Percentiles rank a stretch among this genome's conserved stretches.
Conservation (phyloP, 495 filamentous ascomycete species). For the Penicillium mononematosum region DNA sequence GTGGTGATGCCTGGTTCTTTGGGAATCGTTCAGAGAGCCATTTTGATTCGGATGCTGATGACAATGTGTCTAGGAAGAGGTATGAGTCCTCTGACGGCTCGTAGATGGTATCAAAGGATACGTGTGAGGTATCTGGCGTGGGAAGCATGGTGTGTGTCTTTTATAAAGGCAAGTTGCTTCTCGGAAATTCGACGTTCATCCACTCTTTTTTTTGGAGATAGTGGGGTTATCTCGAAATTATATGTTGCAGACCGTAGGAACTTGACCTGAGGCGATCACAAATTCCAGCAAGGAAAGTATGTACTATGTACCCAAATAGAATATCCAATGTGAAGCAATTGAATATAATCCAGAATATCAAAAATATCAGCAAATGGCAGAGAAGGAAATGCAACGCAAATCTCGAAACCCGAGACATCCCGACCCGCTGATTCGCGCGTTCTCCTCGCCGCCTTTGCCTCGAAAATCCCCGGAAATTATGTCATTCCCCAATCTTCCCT, state of each 20-base stretch:
- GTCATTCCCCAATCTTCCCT: conserved; percentile 21
- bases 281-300: not conserved
- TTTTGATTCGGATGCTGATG: conserved; percentile 63
- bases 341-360: not conserved
- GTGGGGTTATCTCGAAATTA: conserved; percentile 6
- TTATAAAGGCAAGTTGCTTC: not conserved
- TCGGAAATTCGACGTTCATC: conserved; percentile 1
- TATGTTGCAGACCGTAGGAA: not conserved
- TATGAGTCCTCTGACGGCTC: conserved; percentile 94
- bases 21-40: conserved; percentile 65
- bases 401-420: conserved; percentile 9
- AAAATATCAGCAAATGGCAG: conserved; percentile 6
- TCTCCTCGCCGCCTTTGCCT: conserved; percentile 29
- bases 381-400: not conserved
- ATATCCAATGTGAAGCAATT: not conserved
- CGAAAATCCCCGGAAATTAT: conserved; percentile 29
- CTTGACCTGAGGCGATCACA: not conserved
- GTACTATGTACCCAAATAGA: not conserved
- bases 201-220: not conserved
- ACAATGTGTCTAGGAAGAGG: conserved; percentile 89
- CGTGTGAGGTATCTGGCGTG: conserved; percentile 87
- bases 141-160: conserved; percentile 64
- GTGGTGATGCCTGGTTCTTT: conserved; percentile 38
- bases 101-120: conserved; percentile 81
- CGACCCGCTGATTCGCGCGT: conserved; percentile 20